phyloP scores from a whole-genome alignment of 2,329 filamentous ascomycete species.

The Alternaria postmessia region DNA sequence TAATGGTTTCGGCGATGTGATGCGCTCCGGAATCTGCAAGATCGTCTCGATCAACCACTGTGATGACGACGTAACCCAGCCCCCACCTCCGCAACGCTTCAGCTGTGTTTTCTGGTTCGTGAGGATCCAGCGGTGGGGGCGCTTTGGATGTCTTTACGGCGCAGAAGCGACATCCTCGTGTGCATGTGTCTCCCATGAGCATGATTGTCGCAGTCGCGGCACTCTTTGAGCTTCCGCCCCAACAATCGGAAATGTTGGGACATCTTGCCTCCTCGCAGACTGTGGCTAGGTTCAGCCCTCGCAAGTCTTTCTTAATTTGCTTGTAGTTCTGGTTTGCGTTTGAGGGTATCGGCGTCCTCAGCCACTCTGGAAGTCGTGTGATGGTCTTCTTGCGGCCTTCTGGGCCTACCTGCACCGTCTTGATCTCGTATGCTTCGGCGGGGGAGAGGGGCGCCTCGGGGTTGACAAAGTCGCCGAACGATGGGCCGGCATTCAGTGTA shows the following conservation, averaged over 20 bases:
- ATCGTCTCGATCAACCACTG: conserved; percentile 92
- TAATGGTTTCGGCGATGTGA: conserved; percentile 93
- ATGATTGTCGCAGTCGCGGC: conserved; percentile 98
- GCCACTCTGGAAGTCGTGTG: conserved; percentile 85
- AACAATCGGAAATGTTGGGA: conserved; percentile 97
- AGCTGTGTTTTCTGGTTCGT: conserved; percentile 96
- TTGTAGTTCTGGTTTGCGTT: conserved; percentile 86
- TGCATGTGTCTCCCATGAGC: conserved; percentile 99
- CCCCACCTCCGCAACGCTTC: conserved; percentile 94
- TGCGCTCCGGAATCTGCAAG: conserved; percentile 84
- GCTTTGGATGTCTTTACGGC: conserved; percentile 87
- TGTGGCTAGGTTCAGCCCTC: conserved; percentile 89
- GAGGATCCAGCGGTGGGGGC: conserved; percentile 84
- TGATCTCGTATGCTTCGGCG: conserved; percentile 67
- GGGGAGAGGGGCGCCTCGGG: conserved; percentile 53
- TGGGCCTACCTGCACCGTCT: conserved; percentile 68
- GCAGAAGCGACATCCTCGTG: conserved; percentile 94
- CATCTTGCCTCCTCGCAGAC: conserved; percentile 98
- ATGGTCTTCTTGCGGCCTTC: conserved; percentile 70
- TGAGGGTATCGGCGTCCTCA: conserved; percentile 92
- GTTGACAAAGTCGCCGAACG: conserved; percentile 69
- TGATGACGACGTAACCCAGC: conserved; percentile 93
- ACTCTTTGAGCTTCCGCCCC: conserved; percentile 88
- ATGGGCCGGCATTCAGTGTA: conserved; percentile 70
- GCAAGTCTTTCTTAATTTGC: conserved; percentile 91